phyloP scores from a whole-genome alignment of 257 asterid genomes.

The Asclepias syriaca region DNA sequence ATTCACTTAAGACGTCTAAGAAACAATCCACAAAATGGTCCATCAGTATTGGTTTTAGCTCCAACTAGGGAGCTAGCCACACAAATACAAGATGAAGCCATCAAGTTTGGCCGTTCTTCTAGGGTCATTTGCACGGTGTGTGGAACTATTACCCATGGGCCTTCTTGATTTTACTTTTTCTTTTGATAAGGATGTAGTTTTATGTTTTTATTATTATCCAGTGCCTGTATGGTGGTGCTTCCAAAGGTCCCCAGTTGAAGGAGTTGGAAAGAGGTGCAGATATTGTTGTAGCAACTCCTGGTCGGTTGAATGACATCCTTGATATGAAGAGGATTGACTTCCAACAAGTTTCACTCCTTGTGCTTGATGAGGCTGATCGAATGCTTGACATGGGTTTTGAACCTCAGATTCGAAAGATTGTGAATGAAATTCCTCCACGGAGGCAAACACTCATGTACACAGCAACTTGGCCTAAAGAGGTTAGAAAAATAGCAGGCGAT shows the following conservation, averaged over 20 bases:
- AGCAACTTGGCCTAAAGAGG: constrained; percentile 99
- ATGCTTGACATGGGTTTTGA: constrained; percentile 99
- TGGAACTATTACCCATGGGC: neutral
- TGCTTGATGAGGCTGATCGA: constrained; percentile 98
- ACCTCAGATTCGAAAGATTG: constrained; percentile 96
- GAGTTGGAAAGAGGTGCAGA: constrained; percentile 93
- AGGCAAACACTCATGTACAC: constrained; percentile 99
- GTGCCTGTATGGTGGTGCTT: constrained; percentile 99
- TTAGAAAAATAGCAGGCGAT: constrained; percentile 83
- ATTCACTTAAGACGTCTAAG: constrained; percentile 62
- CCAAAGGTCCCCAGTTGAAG: constrained; percentile 78
- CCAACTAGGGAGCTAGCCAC: constrained; percentile 99
- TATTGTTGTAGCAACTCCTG: constrained; percentile 96
- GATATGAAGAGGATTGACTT: constrained; percentile 91
- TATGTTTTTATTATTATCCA: constrained; percentile 28
- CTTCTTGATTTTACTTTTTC: neutral
- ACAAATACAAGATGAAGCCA: constrained; percentile 95
- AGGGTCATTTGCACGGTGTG: constrained; percentile 89
- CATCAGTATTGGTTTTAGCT: constrained; percentile 82
- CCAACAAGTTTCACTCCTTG: constrained; percentile 87
- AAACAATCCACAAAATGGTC: constrained; percentile 82
- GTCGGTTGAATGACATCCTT: constrained; percentile 95
- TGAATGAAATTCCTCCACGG: constrained; percentile 85
- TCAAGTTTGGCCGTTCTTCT: constrained; percentile 92
- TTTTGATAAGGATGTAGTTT: constrained; percentile 14